A percentile compares a stretch with the other conserved stretches of the same genome.
These are phyloP conservation scores for Nematodospora valgi DNA, from an alignment of 805 yeast genomes.

Conservation along the genomic window DNA sequence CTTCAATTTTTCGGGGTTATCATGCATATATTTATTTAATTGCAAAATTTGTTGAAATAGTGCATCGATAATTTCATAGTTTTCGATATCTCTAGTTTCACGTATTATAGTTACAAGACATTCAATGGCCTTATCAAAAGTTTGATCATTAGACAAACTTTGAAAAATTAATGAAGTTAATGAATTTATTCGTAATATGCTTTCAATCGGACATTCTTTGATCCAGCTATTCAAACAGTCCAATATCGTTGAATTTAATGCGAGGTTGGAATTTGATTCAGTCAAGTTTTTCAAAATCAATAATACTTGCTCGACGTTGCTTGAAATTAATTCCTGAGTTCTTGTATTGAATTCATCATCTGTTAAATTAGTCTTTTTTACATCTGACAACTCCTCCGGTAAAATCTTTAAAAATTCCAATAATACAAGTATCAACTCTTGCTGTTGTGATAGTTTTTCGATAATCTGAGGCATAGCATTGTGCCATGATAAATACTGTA, in stretches of 20 bases:
- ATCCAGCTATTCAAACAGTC: conserved; percentile 90
- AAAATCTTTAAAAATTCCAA: conserved; percentile 80
- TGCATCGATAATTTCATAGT: conserved; percentile 57
- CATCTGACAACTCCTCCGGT: conserved; percentile 87
- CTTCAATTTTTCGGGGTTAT: conserved; percentile 38
- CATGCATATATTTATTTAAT: conserved; percentile 47
- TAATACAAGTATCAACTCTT: conserved; percentile 39
- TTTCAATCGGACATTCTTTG: conserved; percentile 72
- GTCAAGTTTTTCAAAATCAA: conserved; percentile 53
- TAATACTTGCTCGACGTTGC: conserved; percentile 68
- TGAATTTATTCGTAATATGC: conserved; percentile 60
- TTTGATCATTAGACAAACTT: conserved; percentile 54
- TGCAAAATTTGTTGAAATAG: conserved; percentile 67
- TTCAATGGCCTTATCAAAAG: conserved; percentile 83
- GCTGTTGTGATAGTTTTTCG: conserved; percentile 36
- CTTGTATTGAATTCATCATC: conserved; percentile 76
- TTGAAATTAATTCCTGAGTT: conserved; percentile 57
- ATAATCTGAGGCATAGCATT: conserved; percentile 70
- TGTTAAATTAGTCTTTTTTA: conserved; percentile 70
- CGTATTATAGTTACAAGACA: conserved; percentile 77
- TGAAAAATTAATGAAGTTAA: conserved; percentile 67
- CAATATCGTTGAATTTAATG: conserved; percentile 45
- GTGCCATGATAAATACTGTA: conserved; percentile 74
- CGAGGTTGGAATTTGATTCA: conserved; percentile 21
- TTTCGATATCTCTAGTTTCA: conserved; percentile 78